phyloP scores from a whole-genome alignment of 2,329 filamentous ascomycete species.

The Diaporthe nobilis region DNA sequence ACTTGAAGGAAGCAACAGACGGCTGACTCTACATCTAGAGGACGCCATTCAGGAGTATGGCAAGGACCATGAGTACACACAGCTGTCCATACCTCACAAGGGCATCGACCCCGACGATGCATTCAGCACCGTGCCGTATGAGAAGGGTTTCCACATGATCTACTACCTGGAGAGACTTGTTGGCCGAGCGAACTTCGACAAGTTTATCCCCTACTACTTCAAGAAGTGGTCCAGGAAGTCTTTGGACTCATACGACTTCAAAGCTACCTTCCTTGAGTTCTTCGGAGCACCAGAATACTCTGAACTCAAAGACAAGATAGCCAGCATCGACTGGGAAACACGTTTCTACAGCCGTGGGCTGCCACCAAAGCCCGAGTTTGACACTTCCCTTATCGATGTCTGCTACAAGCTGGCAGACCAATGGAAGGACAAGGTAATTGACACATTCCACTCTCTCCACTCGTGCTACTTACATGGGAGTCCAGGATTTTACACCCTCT shows the following conservation, averaged over 20 bases:
- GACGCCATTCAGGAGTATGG: constrained; percentile 86
- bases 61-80: constrained; percentile 91
- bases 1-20: constrained; percentile 39
- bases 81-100: constrained; percentile 88
- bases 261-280: constrained; percentile 87
- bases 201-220: constrained; percentile 97
- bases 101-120: constrained; percentile 96
- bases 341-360: constrained; percentile 92
- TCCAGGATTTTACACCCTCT: constrained; percentile 73
- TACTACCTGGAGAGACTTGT: constrained; percentile 91
- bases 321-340: constrained; percentile 87
- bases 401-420: constrained; percentile 87
- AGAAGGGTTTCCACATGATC: constrained; percentile 96
- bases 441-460: constrained; percentile 46
- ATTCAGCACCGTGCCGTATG: constrained; percentile 93
- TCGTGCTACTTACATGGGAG: not conserved
- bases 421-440: constrained; percentile 76
- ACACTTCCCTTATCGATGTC: constrained; percentile 87
- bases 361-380: constrained; percentile 91
- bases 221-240: constrained; percentile 87
- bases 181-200: constrained; percentile 89
- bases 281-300: constrained; percentile 78
- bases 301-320: constrained; percentile 74
- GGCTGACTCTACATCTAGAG: constrained; percentile 57
- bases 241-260: constrained; percentile 95